phyloP scores from a whole-genome alignment of 306 rosid genomes.

The Hylodesmum podocarpum region DNA sequence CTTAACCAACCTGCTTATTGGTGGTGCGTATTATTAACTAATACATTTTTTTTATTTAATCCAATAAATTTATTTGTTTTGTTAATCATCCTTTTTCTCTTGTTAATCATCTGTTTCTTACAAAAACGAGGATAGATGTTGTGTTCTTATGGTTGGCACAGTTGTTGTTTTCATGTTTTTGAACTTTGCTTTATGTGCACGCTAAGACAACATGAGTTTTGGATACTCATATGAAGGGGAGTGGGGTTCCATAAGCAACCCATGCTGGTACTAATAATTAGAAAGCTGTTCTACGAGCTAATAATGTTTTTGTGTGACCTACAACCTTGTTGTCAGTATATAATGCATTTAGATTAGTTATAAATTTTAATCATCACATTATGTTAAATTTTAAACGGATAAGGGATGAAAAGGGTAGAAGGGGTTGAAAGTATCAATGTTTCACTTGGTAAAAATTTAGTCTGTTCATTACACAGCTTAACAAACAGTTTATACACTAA shows the following conservation, averaged over 20 bases:
- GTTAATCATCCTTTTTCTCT: too few species aligned
- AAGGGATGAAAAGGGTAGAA: not conserved
- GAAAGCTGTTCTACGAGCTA: not conserved
- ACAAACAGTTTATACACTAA: conserved; percentile 12
- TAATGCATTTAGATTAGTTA: not conserved
- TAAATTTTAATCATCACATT: not conserved
- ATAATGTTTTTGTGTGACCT: not conserved
- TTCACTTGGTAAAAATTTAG: not conserved
- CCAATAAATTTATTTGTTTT: too few species aligned
- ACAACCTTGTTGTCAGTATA: not conserved
- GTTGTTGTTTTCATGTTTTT: not conserved
- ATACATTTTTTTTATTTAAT: not conserved
- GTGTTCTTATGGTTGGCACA: not conserved
- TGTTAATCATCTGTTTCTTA: too few species aligned
- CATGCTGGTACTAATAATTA: not conserved
- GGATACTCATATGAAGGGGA: not conserved
- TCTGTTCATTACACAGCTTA: not conserved
- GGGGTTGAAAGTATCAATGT: too few species aligned
- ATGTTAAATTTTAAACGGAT: not conserved
- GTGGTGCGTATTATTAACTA: conserved; percentile 52
- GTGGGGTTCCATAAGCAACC: not conserved
- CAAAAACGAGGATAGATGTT: too few species aligned
- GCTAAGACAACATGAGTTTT: not conserved
- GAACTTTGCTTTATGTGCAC: not conserved
- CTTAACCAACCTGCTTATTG: conserved; percentile 84